These are phyloP conservation scores for Chlamydomonas asymmetrica DNA, from an alignment of 139 green algal species.

Conservation along the genomic window DNA sequence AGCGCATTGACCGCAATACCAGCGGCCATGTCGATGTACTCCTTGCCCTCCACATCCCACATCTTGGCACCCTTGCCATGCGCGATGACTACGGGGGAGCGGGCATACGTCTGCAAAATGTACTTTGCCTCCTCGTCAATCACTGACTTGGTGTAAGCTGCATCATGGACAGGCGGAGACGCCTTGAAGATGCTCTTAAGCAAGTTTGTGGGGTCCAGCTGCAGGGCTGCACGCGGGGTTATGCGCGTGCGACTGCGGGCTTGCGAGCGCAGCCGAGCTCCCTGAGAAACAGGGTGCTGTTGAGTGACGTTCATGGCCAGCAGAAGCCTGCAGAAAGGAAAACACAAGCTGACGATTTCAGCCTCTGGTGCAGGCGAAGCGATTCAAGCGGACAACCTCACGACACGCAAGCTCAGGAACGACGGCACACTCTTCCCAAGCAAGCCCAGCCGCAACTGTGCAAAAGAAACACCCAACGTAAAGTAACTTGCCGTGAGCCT, in stretches of 20 bases:
- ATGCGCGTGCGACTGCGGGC: background rate
- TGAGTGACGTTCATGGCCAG: no score
- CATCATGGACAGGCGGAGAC: background rate
- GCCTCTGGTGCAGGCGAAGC: no score
- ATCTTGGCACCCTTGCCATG: constrained; percentile 78
- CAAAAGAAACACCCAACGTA: no score
- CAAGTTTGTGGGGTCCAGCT: background rate
- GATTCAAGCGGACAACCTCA: no score
- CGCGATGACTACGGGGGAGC: constrained; percentile 78
- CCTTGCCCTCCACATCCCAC: constrained; percentile 76
- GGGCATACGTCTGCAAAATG: constrained; percentile 84
- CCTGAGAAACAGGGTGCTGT: no score
- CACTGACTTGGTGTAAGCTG: constrained; percentile 23
- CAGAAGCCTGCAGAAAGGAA: no score
- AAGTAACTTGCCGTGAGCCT: no score
- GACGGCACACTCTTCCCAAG: no score
- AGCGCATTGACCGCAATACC: constrained; percentile 98
- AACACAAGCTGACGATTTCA: no score
- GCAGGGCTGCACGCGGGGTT: background rate
- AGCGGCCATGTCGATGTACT: constrained; percentile 96
- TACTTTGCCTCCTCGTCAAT: constrained; percentile 69
- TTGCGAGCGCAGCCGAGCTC: no score
- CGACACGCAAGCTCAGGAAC: no score
- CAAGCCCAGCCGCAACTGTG: no score
- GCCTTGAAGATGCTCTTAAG: constrained; percentile 11